Evolutionary conservation across 345 rosid genomes (phyloP).

Genomic region (Brassica napus): Da-Ae NC_063450.1:34772501-34773000

Average conservation of each 20-base stretch:
- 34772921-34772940: constrained; percentile 15
- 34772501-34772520: not conserved
- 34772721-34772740: not conserved
- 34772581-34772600: constrained; percentile 16
- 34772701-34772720: constrained; percentile 15
- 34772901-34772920: not conserved
- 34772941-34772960: not conserved
- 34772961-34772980: not conserved
- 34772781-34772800: constrained; percentile 21
- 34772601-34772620: not conserved
- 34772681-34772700: constrained; percentile 27
- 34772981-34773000: not conserved
- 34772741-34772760: constrained; percentile 35
- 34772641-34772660: constrained; percentile 16
- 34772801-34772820: constrained; percentile 2
- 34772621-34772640: constrained; percentile 18
- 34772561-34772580: constrained; percentile 3
- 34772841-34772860: not conserved
- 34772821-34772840: not conserved
- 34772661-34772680: constrained; percentile 24
- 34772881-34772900: constrained; percentile 14
- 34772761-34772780: constrained; percentile 17
- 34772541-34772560: not conserved
- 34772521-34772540: not conserved
- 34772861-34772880: not conserved